These are phyloP conservation scores for Harringtonia aguacate DNA, from an alignment of 2,329 filamentous ascomycete species.

Conservation along the genomic window DNA sequence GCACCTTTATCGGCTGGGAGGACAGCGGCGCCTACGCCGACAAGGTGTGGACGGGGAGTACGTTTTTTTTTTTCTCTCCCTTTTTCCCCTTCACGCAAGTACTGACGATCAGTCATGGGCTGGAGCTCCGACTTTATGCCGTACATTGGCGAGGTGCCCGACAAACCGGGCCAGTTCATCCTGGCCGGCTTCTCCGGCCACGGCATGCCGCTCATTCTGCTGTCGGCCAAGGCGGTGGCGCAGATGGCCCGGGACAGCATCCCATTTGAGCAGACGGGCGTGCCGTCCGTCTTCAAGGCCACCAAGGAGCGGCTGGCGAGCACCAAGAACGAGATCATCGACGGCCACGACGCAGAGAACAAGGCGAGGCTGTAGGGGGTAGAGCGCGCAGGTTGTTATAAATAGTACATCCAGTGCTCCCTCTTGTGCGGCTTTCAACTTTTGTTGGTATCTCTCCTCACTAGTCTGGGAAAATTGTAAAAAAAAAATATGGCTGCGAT, in stretches of 20 bases:
- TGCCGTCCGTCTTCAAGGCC: background rate
- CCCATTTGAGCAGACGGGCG: background rate
- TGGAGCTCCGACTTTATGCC: slow-evolving; percentile 30
- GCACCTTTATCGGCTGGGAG: slow-evolving; percentile 38
- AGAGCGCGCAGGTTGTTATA: too few species aligned
- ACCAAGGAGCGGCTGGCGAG: background rate
- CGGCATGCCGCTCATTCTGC: slow-evolving; percentile 31
- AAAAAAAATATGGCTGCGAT: too few species aligned
- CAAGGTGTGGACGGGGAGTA: slow-evolving; percentile 25
- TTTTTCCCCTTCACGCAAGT: too few species aligned
- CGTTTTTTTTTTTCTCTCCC: too few species aligned
- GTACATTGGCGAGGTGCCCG: slow-evolving; percentile 32
- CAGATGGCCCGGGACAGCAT: slow-evolving; percentile 21
- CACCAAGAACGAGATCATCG: background rate
- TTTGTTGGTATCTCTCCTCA: too few species aligned
- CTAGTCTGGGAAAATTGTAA: too few species aligned
- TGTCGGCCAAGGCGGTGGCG: slow-evolving; percentile 27
- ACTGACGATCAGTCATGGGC: too few species aligned
- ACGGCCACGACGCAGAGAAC: too few species aligned
- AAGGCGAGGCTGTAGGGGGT: too few species aligned
- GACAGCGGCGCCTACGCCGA: slow-evolving; percentile 22
- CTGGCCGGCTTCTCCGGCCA: slow-evolving; percentile 38
- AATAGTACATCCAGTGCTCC: too few species aligned
- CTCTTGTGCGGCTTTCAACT: too few species aligned
- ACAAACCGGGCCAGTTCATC: slow-evolving; percentile 26